phyloP scores from a whole-genome alignment of 176 grass and related monocot genomes.

The Melocanna baccifera region DNA sequence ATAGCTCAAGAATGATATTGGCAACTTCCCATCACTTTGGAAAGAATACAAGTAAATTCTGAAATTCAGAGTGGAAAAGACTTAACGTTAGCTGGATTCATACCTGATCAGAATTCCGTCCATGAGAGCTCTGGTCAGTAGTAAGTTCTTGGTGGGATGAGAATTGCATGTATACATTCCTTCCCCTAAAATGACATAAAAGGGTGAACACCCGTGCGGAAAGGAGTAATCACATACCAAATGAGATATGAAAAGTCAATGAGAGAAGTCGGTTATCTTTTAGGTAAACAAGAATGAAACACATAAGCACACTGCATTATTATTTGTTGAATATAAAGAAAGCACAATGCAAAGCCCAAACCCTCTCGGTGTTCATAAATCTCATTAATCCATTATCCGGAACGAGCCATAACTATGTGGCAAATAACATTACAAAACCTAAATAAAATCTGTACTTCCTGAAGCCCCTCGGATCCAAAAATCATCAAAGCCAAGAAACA shows the following conservation, averaged over 20 bases:
- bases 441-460: background rate
- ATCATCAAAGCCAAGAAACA: background rate
- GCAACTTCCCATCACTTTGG: background rate
- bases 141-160: constrained; percentile 98
- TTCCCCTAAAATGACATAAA: constrained; percentile 65
- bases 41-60: background rate
- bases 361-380: background rate
- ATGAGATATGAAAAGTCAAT: background rate
- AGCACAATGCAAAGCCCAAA: background rate
- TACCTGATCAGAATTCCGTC: constrained; percentile 92
- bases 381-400: background rate
- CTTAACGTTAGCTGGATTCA: background rate
- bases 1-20: background rate
- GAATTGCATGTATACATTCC: constrained; percentile 97
- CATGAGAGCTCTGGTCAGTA: constrained; percentile 90
- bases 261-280: background rate
- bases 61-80: background rate
- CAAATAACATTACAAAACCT: constrained; percentile 8
- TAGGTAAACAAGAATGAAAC: background rate
- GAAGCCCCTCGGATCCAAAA: background rate
- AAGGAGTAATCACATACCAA: constrained; percentile 10
- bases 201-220: background rate
- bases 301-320: background rate
- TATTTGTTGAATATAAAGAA: background rate
- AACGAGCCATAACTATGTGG: background rate